Percentiles rank a stretch among this genome's conserved stretches.
Conservation (phyloP, 805 yeast species). For the Saturnispora hagleri region DNA sequence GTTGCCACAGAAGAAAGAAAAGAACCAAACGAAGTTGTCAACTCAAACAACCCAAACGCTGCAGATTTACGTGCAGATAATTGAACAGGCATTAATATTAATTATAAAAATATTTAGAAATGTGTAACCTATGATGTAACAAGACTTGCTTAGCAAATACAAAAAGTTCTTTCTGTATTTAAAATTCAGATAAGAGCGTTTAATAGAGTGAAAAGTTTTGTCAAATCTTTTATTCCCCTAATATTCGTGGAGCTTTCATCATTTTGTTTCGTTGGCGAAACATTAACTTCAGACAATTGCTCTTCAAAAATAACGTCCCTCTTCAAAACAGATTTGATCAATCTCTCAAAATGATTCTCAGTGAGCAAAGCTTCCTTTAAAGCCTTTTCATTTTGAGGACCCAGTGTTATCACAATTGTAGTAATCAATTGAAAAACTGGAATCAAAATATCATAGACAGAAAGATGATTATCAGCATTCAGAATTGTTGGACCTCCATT, state of each 20-base stretch:
- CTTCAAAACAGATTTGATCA: slow-evolving; percentile 44
- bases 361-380: slow-evolving; percentile 43
- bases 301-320: slow-evolving; percentile 19
- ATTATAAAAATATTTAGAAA: neutral
- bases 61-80: neutral
- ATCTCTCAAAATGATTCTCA: slow-evolving; percentile 40
- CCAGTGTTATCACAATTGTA: slow-evolving; percentile 63
- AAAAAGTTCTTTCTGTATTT: neutral
- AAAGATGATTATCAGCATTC: slow-evolving; percentile 25
- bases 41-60: neutral
- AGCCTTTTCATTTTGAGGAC: slow-evolving; percentile 60
- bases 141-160: neutral
- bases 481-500: slow-evolving; percentile 3
- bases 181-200: slow-evolving; percentile 17
- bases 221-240: slow-evolving; percentile 18
- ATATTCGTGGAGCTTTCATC: neutral
- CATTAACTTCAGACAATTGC: slow-evolving; percentile 7
- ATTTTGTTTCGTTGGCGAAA: neutral
- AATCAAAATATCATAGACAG: slow-evolving; percentile 57
- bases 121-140: neutral
- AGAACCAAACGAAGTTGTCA: neutral
- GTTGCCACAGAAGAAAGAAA: neutral
- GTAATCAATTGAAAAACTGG: slow-evolving; percentile 68
- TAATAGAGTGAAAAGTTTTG: slow-evolving; percentile 23
- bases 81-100: neutral